Evolutionary conservation across 2,329 filamentous ascomycete genomes (phyloP).

Genomic region (Epichloe sibirici): DNA sequence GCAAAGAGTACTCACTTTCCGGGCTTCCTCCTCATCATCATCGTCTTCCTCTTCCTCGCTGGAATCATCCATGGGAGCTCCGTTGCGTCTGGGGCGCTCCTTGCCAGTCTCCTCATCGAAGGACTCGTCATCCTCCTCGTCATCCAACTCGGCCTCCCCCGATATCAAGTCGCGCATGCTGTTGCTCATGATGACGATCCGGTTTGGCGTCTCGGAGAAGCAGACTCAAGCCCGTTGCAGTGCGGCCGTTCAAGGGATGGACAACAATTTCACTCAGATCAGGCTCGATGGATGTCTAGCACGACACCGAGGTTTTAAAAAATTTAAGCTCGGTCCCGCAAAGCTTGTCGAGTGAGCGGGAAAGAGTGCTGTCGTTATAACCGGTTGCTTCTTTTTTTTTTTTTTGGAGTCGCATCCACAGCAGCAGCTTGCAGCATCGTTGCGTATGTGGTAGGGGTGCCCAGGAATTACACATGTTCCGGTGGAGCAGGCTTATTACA

Average conservation of each 20-base stretch:
- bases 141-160: slow-evolving; percentile 71
- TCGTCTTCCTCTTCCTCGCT: slow-evolving; percentile 90
- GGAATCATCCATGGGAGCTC: slow-evolving; percentile 55
- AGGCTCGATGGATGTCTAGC: neutral
- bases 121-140: slow-evolving; percentile 74
- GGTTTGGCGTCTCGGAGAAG: neutral
- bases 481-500: slow-evolving; percentile 1
- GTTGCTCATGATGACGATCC: slow-evolving; percentile 41
- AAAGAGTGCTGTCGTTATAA: neutral
- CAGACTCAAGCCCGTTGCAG: neutral
- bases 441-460: slow-evolving; percentile 12
- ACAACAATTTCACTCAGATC: neutral
- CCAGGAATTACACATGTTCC: slow-evolving; percentile 8
- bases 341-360: slow-evolving; percentile 7
- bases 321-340: neutral
- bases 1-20: slow-evolving; percentile 40
- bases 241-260: neutral
- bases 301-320: neutral
- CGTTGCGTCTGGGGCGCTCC: slow-evolving; percentile 30
- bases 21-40: slow-evolving; percentile 76
- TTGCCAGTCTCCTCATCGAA: slow-evolving; percentile 66
- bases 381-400: slow-evolving; percentile 5
- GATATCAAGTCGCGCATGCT: slow-evolving; percentile 68
- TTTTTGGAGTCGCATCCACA: slow-evolving; percentile 16
- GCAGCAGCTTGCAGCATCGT: slow-evolving; percentile 12